Conservation (phyloP, 2,329 filamentous ascomycete genomes). For the Dactylellina cionopaga region DNA sequence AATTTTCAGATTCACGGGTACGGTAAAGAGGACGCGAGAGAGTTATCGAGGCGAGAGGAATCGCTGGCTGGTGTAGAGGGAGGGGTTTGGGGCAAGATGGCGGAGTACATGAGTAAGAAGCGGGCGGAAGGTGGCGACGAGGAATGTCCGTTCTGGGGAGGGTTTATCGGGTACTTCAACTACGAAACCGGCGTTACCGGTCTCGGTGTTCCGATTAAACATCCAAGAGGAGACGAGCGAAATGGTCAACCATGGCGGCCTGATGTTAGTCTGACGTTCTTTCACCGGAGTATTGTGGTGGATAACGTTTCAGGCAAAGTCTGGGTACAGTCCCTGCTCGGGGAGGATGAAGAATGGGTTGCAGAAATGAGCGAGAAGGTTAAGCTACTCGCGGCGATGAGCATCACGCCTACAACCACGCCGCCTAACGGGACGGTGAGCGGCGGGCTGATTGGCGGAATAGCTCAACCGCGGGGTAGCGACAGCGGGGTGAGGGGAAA, state of each 20-base stretch:
- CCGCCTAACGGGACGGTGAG: conserved; percentile 37
- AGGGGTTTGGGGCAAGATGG: conserved; percentile 61
- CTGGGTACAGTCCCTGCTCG: conserved; percentile 74
- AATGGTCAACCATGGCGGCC: conserved; percentile 65
- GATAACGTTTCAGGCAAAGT: conserved; percentile 73
- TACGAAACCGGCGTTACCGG: conserved; percentile 81
- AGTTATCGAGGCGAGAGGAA: background rate
- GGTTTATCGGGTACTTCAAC: conserved; percentile 83
- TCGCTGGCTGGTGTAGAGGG: conserved; percentile 26
- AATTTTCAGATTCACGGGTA: background rate
- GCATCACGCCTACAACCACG: conserved; percentile 54
- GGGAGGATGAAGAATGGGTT: conserved; percentile 65
- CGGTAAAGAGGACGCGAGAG: background rate
- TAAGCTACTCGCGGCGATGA: conserved; percentile 56
- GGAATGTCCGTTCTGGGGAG: conserved; percentile 76
- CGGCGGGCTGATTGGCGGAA: background rate
- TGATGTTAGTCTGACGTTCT: conserved; percentile 79
- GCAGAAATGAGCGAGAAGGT: conserved; percentile 59
- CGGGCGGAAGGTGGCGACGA: conserved; percentile 59
- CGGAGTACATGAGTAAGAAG: conserved; percentile 60
- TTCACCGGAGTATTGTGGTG: conserved; percentile 79
- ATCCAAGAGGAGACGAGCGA: conserved; percentile 53
- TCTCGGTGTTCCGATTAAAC: conserved; percentile 64
- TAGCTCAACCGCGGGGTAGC: background rate
- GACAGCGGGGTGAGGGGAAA: background rate